Evolutionary conservation across 202 grass and related monocot genomes (phyloP).

Genomic region (Bolboschoenoplectus hybrid): DNA sequence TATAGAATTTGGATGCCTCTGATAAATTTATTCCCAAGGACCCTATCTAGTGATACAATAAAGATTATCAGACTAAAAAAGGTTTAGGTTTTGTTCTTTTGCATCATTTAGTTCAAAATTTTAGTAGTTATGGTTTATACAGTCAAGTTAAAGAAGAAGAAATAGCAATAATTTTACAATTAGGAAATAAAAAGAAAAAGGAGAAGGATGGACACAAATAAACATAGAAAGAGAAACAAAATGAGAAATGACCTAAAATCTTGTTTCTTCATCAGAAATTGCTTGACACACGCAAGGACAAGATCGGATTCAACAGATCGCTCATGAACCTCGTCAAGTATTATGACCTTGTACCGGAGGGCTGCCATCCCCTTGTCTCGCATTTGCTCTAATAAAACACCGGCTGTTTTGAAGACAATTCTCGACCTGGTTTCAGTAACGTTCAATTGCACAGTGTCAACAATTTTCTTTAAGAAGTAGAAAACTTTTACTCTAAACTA

Average conservation of each 20-base stretch:
- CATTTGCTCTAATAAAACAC: conserved; percentile 91
- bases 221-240: conserved; percentile 20
- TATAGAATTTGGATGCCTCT: not conserved
- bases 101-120: not conserved
- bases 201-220: not conserved
- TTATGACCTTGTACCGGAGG: conserved; percentile 91
- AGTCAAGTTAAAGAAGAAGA: not conserved
- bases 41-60: not conserved
- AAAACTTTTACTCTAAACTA: not conserved
- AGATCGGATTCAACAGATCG: conserved; percentile 97
- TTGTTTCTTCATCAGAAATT: conserved; percentile 85
- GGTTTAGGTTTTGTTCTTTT: not conserved
- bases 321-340: conserved; percentile 96
- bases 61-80: too few species aligned
- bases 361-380: conserved; percentile 73
- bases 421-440: conserved; percentile 66
- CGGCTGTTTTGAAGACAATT: conserved; percentile 96
- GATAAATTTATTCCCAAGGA: not conserved
- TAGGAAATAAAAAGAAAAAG: not conserved
- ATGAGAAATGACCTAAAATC: conserved; percentile 62
- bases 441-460: conserved; percentile 26
- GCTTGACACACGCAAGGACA: conserved; percentile 74
- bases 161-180: not conserved
- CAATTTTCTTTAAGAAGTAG: conserved; percentile 13
- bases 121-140: not conserved